Percentiles rank a stretch among this genome's conserved stretches.
Evolutionary conservation across 495 filamentous ascomycete genomes (phyloP).

Genomic region (Penicillium goetzii): DNA sequence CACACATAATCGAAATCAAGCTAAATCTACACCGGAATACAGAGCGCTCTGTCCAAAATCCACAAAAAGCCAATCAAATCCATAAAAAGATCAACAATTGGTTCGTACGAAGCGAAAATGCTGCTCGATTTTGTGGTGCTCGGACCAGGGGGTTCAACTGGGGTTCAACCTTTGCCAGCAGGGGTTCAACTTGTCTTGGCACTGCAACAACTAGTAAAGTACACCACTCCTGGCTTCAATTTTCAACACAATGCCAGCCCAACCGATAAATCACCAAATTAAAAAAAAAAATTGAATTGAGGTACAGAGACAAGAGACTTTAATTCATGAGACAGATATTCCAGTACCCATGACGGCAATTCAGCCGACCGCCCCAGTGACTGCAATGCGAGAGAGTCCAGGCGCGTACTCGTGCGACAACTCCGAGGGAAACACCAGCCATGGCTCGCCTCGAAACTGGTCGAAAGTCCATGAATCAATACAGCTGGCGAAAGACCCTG

Average conservation of each 20-base stretch:
- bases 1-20: not conserved
- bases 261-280: not conserved
- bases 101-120: not conserved
- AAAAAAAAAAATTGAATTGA: not conserved
- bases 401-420: not conserved
- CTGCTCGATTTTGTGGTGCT: not conserved
- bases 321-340: not conserved
- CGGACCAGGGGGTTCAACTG: constrained; percentile 2
- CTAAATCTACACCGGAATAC: not conserved
- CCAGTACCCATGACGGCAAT: not conserved
- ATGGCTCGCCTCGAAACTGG: not conserved
- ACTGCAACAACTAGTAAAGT: not conserved
- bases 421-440: not conserved
- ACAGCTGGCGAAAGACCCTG: not conserved
- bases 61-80: not conserved
- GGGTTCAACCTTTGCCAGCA: not conserved
- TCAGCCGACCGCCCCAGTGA: not conserved
- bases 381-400: not conserved
- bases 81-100: not conserved
- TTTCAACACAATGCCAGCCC: not conserved
- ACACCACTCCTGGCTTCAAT: not conserved
- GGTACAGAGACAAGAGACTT: not conserved
- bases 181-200: constrained; percentile 7
- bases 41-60: not conserved
- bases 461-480: not conserved